Base-by-base conservation (phyloP, 371 early-diverging fungal genomes). In the Rhizopus sp. region DNA sequence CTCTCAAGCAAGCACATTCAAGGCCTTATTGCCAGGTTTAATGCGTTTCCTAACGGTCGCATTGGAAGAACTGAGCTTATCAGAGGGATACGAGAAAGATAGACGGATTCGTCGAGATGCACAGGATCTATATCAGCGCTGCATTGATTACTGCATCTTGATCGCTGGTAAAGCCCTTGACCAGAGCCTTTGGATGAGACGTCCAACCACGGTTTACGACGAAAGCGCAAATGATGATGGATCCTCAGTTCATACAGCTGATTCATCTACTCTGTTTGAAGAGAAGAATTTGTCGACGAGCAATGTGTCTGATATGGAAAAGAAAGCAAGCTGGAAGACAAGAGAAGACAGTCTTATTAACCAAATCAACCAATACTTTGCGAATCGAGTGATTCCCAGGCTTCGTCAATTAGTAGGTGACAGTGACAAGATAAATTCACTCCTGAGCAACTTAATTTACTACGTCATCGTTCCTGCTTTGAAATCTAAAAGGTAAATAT, bases 101-200 rank as follows among this genome's bases (percentile, higher is more conserved):
- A 84, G 82, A 48, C 80, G 86, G 42, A 69, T 79, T 15, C 75
- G 88, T 0, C 75, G 81, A 33, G 90, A 91, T 45, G 86, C 84
- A 7, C 85, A 87, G 56, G 90, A 90, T 16, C 49, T 84, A 12
- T 88, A 86, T 55, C 84, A 85, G 60, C 81, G 88, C 3, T 81
- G 90, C 38, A 72, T 87, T 29, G 93, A 93, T 55, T 85, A 83
- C 38, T 90, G 92, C 57, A 85, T 92, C 16, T 72, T 88, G 60
- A 86, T 90, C 56, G 83, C 87, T 0, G 93, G 93, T 6, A 84
- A 88, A 16, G 81, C 90, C 16, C 86, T 90, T 63, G 91, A 90
- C 45, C 88, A 89, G 58, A 82, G 89, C 13, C 66, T 85, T 1
- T 89, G 92, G 91, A 66, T 88, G 34, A 73, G 90, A 17, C 75